Percentiles rank a stretch among this genome's conserved stretches.
Evolutionary conservation across 768 basidiomycete species (phyloP).

Genomic region (Candolleomyces efflorescens): DNA sequence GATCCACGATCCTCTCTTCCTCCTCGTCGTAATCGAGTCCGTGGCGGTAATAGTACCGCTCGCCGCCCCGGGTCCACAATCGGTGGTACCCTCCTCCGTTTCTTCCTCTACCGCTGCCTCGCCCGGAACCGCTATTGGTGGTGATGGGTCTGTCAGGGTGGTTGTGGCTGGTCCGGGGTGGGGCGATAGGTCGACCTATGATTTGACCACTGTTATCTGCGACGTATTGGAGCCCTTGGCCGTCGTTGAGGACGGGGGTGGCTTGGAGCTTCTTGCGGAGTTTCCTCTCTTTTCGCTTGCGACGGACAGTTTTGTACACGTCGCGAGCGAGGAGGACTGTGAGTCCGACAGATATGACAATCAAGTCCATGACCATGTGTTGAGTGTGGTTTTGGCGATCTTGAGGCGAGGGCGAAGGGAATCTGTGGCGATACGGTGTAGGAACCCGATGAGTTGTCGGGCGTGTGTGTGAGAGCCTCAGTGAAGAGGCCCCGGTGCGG

Average conservation of each 20-base stretch:
- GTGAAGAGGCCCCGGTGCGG: no score
- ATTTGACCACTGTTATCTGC: not conserved
- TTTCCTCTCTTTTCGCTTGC: not conserved
- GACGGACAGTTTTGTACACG: not conserved
- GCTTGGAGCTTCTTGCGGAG: not conserved
- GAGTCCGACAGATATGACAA: not conserved
- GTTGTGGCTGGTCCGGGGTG: not conserved
- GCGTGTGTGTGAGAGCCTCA: no score
- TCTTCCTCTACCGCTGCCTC: no score
- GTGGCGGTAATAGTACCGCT: no score
- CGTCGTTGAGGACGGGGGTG: not conserved
- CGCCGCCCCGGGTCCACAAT: no score
- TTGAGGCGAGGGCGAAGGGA: no score
- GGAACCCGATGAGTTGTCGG: no score
- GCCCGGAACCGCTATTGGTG: no score
- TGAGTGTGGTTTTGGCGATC: no score
- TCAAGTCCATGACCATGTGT: not conserved
- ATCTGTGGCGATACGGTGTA: no score
- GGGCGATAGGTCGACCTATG: not conserved
- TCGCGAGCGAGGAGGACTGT: constrained; percentile 1
- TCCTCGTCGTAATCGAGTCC: no score
- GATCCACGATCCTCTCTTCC: not conserved
- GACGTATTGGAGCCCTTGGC: not conserved
- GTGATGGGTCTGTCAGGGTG: not conserved
- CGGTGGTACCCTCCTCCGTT: no score